Percentiles rank a stretch among this genome's conserved stretches.
Evolutionary conservation across 371 early-diverging fungal genomes (phyloP).

Genomic region (Cokeromyces recurvatus): DNA sequence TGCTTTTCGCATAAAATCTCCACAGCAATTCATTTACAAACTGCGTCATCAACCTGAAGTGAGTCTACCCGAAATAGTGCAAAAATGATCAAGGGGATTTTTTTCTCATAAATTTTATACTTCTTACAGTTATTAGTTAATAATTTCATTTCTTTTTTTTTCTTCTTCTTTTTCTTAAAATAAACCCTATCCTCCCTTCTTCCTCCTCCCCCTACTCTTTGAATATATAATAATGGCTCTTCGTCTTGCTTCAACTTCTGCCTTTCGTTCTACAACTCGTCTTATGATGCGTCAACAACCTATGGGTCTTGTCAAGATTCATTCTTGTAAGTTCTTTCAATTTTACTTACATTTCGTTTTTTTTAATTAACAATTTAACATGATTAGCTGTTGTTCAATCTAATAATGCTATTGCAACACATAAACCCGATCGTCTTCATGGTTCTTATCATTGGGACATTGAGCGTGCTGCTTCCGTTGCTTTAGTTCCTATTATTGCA

Average conservation of each 20-base stretch:
- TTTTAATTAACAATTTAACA: no score
- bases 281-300: constrained; percentile 37
- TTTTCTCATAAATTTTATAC: no score
- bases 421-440: constrained; percentile 41
- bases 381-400: constrained; percentile 29
- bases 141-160: not conserved
- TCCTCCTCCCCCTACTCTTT: no score
- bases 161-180: no score
- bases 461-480: constrained; percentile 78
- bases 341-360: not conserved
- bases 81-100: no score
- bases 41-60: no score
- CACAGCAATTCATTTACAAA: no score
- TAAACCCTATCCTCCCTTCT: no score
- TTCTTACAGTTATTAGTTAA: no score
- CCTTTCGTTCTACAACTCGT: constrained; percentile 35
- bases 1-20: no score
- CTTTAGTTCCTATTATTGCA: constrained; percentile 74
- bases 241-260: constrained; percentile 37
- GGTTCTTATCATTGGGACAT: constrained; percentile 80
- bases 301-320: constrained; percentile 49
- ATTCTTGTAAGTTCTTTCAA: constrained; percentile 35
- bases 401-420: constrained; percentile 20
- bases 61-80: no score
- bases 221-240: constrained; percentile 25